phyloP scores from a whole-genome alignment of 345 rosid species.

The Aquilaria sinensis region DNA sequence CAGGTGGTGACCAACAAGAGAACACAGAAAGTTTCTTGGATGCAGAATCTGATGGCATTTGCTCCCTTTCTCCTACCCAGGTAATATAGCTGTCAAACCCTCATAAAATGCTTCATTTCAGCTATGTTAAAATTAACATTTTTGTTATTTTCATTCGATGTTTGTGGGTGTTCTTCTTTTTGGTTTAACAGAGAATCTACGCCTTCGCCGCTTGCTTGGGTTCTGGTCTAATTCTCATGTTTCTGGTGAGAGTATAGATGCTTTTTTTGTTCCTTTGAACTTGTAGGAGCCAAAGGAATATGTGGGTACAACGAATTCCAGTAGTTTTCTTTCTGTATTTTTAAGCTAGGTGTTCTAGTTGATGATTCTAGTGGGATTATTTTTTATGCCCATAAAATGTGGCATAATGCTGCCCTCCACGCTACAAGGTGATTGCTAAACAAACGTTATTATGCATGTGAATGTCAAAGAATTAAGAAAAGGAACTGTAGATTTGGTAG shows the following conservation, averaged over 20 bases:
- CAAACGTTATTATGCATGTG: too few relatives aligned
- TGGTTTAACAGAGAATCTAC: conserved; percentile 54
- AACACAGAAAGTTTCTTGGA: conserved; percentile 37
- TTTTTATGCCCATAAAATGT: too few relatives aligned
- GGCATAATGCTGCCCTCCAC: too few relatives aligned
- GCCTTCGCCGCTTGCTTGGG: conserved; percentile 61
- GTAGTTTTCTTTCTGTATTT: too few relatives aligned
- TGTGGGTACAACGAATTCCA: not conserved
- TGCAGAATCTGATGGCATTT: conserved; percentile 64
- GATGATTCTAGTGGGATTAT: too few relatives aligned
- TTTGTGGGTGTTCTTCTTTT: conserved; percentile 14
- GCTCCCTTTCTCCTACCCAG: conserved; percentile 73
- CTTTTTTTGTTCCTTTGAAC: not conserved
- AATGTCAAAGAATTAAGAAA: too few relatives aligned
- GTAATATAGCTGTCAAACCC: conserved; percentile 19
- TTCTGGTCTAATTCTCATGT: conserved; percentile 64
- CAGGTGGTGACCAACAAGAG: conserved; percentile 46
- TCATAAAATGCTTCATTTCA: not conserved
- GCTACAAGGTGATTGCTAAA: too few relatives aligned
- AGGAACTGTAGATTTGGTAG: too few relatives aligned
- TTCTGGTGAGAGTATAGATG: conserved; percentile 46
- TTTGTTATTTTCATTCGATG: not conserved
- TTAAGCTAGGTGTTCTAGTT: too few relatives aligned
- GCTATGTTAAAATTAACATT: not conserved
- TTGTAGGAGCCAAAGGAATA: not conserved